Evolutionary conservation across 2,329 filamentous ascomycete species (phyloP), one percentile per base, ranked within the genome.

Genomic region (Ophiostoma sp.): DNA sequence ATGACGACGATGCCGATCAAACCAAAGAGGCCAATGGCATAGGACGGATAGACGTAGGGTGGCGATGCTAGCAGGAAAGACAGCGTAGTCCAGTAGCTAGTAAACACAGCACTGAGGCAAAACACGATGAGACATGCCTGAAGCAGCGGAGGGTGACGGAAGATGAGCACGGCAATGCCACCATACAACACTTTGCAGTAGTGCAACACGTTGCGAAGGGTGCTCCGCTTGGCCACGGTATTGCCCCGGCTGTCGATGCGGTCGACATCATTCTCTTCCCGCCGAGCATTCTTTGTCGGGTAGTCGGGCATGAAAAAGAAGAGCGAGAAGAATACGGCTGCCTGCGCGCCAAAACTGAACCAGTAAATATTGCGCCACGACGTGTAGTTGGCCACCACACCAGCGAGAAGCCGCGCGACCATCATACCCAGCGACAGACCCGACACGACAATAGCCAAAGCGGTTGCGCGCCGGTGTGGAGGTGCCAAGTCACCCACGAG

Each of bases 281-380:
- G 52, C 33, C 42, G 50, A 42, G 89, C 89, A 78, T 94, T 95
- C 3, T 92, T 92, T 1, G 88, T 87, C 0, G 93, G 93, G 76
- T 96, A 96, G 79, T 95, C 92, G 0, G 93, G 93, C 90, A 96
- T 91, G 80, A 90, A 93, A 61, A 90, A 79, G 83, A 88, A 95
- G 6, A 95, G 86, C 0, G 91, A 81, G 7, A 83, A 76, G 72
- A 91, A 87, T 75, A 95, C 90, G 9, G 89, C 78, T 77, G 89
- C 91, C 81, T 96, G 93, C 0, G 93, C 83, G 0, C 86, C 92
- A 5, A 95, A 87, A 0, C 91, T 87, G 74, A 95, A 84, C 92
- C 92, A 95, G 83, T 94, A 96, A 8, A 95, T 89, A 74, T 88
- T 89, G 31, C 93, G 86, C 93, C 93, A 96, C 75, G 87, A 85